phyloP scores from a whole-genome alignment of 2,329 filamentous ascomycete species.

The Alternaria solani region DNA sequence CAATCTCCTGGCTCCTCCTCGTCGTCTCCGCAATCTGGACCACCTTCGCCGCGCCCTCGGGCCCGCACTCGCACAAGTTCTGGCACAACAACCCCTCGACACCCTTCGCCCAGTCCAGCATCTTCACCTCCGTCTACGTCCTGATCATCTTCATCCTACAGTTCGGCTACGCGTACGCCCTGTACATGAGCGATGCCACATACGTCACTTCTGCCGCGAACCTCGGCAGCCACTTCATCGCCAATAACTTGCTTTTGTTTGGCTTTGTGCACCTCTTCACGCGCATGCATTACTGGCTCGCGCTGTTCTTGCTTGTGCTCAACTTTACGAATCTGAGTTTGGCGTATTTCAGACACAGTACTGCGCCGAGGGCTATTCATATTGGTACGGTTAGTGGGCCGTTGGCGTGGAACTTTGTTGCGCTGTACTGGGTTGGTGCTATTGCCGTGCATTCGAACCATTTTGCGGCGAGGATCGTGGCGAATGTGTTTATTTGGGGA shows the following conservation, averaged over 20 bases:
- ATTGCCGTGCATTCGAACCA: constrained; percentile 74
- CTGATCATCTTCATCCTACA: constrained; percentile 78
- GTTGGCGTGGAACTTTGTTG: constrained; percentile 84
- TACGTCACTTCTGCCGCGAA: constrained; percentile 74
- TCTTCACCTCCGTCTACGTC: constrained; percentile 77
- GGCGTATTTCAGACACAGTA: constrained; percentile 81
- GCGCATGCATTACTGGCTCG: constrained; percentile 75
- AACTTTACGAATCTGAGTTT: constrained; percentile 83
- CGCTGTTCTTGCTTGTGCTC: constrained; percentile 77
- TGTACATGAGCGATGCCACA: constrained; percentile 73
- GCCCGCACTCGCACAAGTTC: constrained; percentile 66
- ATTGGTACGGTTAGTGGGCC: constrained; percentile 77
- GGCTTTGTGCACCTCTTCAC: constrained; percentile 86
- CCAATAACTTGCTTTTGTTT: constrained; percentile 84
- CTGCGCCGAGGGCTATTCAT: constrained; percentile 78
- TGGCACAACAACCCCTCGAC: constrained; percentile 78
- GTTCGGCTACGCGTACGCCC: constrained; percentile 75
- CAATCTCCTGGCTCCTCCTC: constrained; percentile 77
- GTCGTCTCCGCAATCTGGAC: constrained; percentile 79
- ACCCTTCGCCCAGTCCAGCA: constrained; percentile 76
- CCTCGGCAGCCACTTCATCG: constrained; percentile 83
- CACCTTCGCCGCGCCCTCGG: constrained; percentile 71
- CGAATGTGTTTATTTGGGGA: constrained; percentile 88
- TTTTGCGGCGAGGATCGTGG: constrained; percentile 77
- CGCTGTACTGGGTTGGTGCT: constrained; percentile 88